Conservation (phyloP, 768 basidiomycete species). For the Hydnum rufescens region DNA sequence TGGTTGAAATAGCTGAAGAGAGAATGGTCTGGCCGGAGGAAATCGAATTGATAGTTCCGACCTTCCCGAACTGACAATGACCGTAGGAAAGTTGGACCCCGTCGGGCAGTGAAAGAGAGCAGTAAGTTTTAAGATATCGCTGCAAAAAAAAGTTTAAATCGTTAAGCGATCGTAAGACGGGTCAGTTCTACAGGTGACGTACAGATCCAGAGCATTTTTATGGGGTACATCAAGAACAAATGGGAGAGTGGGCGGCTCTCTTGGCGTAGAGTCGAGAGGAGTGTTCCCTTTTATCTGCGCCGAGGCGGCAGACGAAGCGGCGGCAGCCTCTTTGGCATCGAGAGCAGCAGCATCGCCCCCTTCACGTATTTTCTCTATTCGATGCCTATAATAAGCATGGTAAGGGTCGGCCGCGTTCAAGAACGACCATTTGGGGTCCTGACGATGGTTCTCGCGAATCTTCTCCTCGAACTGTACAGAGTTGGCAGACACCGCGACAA, state of each 20-base stretch:
- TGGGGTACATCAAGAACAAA: conserved; percentile 77
- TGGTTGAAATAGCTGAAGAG: conserved; percentile 94
- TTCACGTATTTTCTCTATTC: conserved; percentile 60
- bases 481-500: conserved; percentile 85
- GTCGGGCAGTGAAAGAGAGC: conserved; percentile 87
- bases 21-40: conserved; percentile 86
- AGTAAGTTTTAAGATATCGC: conserved; percentile 90
- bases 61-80: conserved; percentile 75
- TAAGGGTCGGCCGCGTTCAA: conserved; percentile 93
- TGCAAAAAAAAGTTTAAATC: conserved; percentile 17
- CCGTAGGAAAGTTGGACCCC: conserved; percentile 71
- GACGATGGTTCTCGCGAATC: conserved; percentile 88
- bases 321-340: conserved; percentile 6
- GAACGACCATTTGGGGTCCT: conserved; percentile 97
- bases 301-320: conserved; percentile 19
- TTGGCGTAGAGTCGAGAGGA: conserved; percentile 27
- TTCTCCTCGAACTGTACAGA: conserved; percentile 90
- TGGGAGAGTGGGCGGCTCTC: conserved; percentile 49
- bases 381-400: conserved; percentile 93
- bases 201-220: conserved; percentile 81
- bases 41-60: conserved; percentile 95
- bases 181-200: no score
- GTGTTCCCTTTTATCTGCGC: conserved; percentile 39
- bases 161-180: background rate
- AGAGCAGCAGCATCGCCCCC: conserved; percentile 47